phyloP scores from a whole-genome alignment of 176 grass and related monocot species.

The Triticum turgidum region DNA sequence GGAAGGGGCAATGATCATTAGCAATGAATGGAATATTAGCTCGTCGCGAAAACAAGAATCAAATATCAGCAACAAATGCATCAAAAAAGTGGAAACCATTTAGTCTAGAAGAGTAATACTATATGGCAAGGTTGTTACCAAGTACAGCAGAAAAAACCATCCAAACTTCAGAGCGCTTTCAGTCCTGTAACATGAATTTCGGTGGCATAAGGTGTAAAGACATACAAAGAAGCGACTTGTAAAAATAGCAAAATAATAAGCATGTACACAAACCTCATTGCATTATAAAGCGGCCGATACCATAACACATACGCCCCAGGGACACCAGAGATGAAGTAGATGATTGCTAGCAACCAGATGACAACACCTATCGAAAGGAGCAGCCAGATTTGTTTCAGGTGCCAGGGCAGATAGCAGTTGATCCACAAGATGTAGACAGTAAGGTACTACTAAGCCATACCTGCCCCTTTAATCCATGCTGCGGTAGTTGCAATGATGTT shows the following conservation, averaged over 20 bases:
- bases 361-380: conserved; percentile 63
- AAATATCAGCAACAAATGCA: not conserved
- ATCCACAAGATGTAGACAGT: conserved; percentile 5
- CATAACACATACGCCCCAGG: conserved; percentile 88
- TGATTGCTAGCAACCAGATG: conserved; percentile 93
- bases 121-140: conserved; percentile 45
- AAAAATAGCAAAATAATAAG: conserved; percentile 18
- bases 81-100: not conserved
- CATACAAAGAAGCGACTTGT: conserved; percentile 12
- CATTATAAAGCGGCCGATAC: conserved; percentile 96
- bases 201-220: conserved; percentile 1
- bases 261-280: conserved; percentile 72
- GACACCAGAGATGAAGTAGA: conserved; percentile 94
- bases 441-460: conserved; percentile 31
- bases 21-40: not conserved
- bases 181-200: conserved; percentile 59
- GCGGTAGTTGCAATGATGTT: conserved; percentile 81
- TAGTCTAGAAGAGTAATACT: conserved; percentile 17
- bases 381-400: conserved; percentile 6
- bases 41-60: not conserved
- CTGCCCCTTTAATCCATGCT: conserved; percentile 96
- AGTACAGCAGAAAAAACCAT: conserved; percentile 92
- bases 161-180: conserved; percentile 95
- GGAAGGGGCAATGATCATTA: conserved; percentile 38
- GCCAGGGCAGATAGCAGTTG: not conserved